Conservation (phyloP, 768 basidiomycete genomes). For the Pulveroboletus sp. region DNA sequence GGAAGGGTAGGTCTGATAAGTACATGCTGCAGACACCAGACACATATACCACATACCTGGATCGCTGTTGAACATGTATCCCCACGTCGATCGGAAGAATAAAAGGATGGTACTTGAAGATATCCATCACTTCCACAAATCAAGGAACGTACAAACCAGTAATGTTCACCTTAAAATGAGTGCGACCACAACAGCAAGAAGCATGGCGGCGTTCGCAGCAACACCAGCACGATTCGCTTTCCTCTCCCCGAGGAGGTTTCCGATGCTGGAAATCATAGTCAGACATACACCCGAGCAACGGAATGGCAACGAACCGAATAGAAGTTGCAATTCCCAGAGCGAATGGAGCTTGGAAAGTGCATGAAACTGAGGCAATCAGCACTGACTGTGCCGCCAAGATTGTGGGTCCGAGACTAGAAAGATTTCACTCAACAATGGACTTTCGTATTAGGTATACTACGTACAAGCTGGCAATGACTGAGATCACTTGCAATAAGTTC, state of each 20-base stretch:
- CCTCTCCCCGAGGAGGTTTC: conserved; percentile 83
- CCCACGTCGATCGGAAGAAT: conserved; percentile 65
- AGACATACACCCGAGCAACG: not conserved
- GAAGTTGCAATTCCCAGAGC: conserved; percentile 80
- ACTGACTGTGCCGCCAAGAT: conserved; percentile 88
- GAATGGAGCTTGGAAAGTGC: conserved; percentile 80
- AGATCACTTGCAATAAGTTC: conserved; percentile 2
- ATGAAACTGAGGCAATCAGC: conserved; percentile 69
- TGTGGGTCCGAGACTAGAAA: conserved; percentile 67
- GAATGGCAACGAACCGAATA: conserved; percentile 56
- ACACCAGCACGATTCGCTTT: conserved; percentile 70
- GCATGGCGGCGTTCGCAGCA: conserved; percentile 61
- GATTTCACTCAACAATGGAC: conserved; percentile 15
- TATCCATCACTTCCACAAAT: not conserved
- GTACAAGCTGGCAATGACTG: conserved; percentile 55
- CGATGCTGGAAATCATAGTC: conserved; percentile 51
- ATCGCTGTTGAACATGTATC: conserved; percentile 72
- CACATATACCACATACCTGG: conserved; percentile 35
- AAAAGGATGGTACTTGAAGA: conserved; percentile 48
- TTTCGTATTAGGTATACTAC: conserved; percentile 8
- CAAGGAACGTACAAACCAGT: not conserved
- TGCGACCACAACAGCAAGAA: conserved; percentile 62
- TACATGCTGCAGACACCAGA: not conserved
- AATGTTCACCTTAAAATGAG: conserved; percentile 53
- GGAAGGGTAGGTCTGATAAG: not conserved